Evolutionary conservation across 805 yeast genomes (phyloP).

Genomic region (Monosporozyma aquatica): DNA sequence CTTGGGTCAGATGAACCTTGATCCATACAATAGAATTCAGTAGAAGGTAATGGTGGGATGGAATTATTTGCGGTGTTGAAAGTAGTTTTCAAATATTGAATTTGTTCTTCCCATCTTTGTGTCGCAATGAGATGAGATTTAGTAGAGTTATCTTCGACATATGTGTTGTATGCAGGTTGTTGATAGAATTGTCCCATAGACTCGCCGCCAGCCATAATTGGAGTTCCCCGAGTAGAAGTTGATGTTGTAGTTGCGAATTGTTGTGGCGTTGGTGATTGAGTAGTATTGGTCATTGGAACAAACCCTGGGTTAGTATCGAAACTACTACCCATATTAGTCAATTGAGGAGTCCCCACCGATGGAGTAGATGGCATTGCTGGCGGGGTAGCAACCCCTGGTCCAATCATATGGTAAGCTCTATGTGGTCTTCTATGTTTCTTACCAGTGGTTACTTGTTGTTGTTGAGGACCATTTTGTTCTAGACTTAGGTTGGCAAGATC

Average conservation of each 20-base stretch:
- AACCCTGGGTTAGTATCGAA: neutral
- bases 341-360: constrained; percentile 8
- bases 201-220: neutral
- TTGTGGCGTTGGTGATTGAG: neutral
- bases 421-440: constrained; percentile 25
- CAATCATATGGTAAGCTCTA: constrained; percentile 22
- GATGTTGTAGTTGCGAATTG: no score
- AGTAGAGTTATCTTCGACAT: constrained; percentile 4
- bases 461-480: constrained; percentile 11
- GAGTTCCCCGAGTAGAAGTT: no score
- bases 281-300: neutral
- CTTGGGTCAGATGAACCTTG: constrained; percentile 82
- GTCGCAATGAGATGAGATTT: constrained; percentile 26
- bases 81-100: constrained; percentile 32
- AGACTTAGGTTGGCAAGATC: constrained; percentile 17
- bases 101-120: constrained; percentile 30
- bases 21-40: constrained; percentile 60
- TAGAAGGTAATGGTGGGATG: constrained; percentile 75
- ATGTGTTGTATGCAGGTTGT: neutral
- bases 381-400: neutral
- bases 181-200: neutral
- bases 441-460: constrained; percentile 1
- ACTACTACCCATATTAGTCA: neutral
- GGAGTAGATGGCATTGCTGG: constrained; percentile 2
- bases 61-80: constrained; percentile 71